Evolutionary conservation across 2,329 filamentous ascomycete genomes (phyloP), one percentile per base, ranked within the genome.

Genomic region (Epichloe bromicola): DNA sequence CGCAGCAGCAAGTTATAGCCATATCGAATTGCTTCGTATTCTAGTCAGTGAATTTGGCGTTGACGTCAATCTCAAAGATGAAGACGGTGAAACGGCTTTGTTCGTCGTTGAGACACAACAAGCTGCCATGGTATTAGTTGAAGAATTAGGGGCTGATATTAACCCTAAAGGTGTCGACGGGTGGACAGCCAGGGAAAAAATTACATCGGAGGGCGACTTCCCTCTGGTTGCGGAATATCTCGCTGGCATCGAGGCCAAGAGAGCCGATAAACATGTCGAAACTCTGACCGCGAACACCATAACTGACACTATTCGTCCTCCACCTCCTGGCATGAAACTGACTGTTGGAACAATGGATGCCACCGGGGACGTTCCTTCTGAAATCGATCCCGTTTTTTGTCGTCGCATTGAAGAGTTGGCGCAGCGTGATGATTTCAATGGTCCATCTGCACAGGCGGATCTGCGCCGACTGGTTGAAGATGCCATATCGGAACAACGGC

Each of bases 71-170:
- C 72, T 96, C 49, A 79, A 78, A 57, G 93, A 98, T 63, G 88
- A 95, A 65, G 93, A 98, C 65, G 80, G 83, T 51, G 93, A 98
- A 69, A 96, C 91, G 1, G 86, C 91, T n/a, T 74, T 98, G 4
- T 98, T 95, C 63, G 88, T 89, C n/a, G 82, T 83, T 30, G 93
- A 98, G 68, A 87, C 81, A 0, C 73, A 85, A 46, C 83, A 86
- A 4, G 83, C 88, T 42, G 91, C 91, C 19, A 80, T 79, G 59
- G 78, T 83, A 49, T 73, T 98, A 7, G 79, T 97, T 3, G 88
- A 94, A 61, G 88, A 95, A 65, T 73, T 97, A 3, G 80, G 82
- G 5, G 79, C 86, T 34, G 82, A 95, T 59, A 66, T 79, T 38
- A 69, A 68, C 19, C 72, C 83, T 53, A 75, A 70, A 57, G 90